phyloP scores from a whole-genome alignment of 352 stramenopile species.

The Phytopythium kandeliae region DNA sequence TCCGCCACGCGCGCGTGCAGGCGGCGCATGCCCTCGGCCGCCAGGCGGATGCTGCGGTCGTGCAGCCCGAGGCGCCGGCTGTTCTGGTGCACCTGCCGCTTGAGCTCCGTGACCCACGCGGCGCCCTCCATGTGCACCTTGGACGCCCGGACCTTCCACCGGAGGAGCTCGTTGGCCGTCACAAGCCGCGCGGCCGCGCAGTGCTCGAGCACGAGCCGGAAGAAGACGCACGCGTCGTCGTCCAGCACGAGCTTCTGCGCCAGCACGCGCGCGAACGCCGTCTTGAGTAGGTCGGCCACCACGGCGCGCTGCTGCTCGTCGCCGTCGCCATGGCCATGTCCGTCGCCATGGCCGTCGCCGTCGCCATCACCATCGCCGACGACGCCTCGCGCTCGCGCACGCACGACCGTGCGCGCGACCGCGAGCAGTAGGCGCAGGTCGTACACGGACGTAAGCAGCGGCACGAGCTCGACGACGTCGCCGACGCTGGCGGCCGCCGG shows the following conservation, averaged over 20 bases:
- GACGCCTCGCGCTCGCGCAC: too few relatives aligned
- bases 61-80: conserved; percentile 14
- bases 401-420: conserved; percentile 4
- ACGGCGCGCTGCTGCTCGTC: too few relatives aligned
- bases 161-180: conserved; percentile 11
- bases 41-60: conserved; percentile 10
- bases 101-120: conserved; percentile 29
- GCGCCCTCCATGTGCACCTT: conserved; percentile 32
- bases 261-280: conserved; percentile 22
- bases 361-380: too few relatives aligned
- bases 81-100: conserved; percentile 18
- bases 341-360: too few relatives aligned
- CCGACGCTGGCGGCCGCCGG: conserved; percentile 3
- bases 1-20: conserved; percentile 11
- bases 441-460: conserved; percentile 27
- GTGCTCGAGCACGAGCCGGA: conserved; percentile 23
- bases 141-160: conserved; percentile 21
- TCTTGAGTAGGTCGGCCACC: conserved; percentile 6
- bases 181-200: conserved; percentile 12
- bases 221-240: conserved; percentile 20
- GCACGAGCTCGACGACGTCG: conserved; percentile 14
- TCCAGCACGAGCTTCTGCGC: conserved; percentile 25
- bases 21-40: conserved; percentile 10
- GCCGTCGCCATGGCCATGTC: too few relatives aligned
- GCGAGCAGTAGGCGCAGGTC: conserved; percentile 22